Conservation (phyloP, 2,329 filamentous ascomycete genomes). For the Leptographium flavum region DNA sequence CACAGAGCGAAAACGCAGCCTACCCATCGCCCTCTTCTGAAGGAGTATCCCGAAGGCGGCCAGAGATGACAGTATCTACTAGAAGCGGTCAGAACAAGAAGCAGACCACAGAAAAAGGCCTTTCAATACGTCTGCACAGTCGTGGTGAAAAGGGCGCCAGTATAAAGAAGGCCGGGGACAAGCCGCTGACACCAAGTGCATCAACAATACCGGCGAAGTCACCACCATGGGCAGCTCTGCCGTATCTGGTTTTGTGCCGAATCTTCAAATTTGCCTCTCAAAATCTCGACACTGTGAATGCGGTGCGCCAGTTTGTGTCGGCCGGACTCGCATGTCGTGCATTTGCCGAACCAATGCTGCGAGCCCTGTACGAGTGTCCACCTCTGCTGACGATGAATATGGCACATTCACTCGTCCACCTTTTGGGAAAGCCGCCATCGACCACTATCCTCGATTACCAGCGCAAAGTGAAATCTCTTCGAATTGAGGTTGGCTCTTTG, state of each 20-base stretch:
- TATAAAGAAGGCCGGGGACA: background rate
- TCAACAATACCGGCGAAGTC: background rate
- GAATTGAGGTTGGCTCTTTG: slow-evolving; percentile 49
- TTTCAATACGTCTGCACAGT: background rate
- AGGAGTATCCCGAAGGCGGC: background rate
- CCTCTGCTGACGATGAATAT: slow-evolving; percentile 38
- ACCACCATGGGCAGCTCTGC: slow-evolving; percentile 10
- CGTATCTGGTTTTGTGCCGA: slow-evolving; percentile 48
- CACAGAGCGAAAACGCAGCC: background rate
- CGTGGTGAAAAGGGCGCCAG: background rate
- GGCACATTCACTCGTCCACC: slow-evolving; percentile 28
- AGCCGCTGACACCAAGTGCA: background rate
- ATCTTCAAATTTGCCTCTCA: slow-evolving; percentile 56
- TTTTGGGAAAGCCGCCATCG: slow-evolving; percentile 39
- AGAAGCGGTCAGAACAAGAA: background rate
- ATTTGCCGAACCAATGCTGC: slow-evolving; percentile 60
- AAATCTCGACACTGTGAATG: slow-evolving; percentile 31
- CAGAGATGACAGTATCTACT: background rate
- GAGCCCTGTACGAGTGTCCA: slow-evolving; percentile 56
- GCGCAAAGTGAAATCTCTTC: slow-evolving; percentile 55
- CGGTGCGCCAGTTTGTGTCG: slow-evolving; percentile 49
- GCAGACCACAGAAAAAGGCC: too few species aligned
- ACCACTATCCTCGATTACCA: slow-evolving; percentile 47
- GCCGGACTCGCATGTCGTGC: slow-evolving; percentile 46
- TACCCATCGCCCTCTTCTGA: slow-evolving; percentile 5